Percentiles rank a stretch among this genome's conserved stretches.
phyloP scores from a whole-genome alignment of 345 rosid genomes.

The Kandelia obovata region DNA sequence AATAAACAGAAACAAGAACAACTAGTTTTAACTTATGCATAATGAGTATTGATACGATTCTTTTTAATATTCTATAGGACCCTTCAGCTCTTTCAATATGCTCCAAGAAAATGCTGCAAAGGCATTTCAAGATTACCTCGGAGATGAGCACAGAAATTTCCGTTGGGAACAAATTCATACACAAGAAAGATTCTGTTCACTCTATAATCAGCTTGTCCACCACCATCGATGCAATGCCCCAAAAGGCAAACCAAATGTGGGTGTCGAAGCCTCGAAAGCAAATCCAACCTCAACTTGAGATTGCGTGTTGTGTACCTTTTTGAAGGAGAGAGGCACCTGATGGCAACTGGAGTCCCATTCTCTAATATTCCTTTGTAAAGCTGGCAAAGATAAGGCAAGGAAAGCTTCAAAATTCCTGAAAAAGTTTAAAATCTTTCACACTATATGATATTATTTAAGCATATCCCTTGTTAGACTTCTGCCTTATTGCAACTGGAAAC shows the following conservation, averaged over 20 bases:
- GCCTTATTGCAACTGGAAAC: no score
- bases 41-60: no score
- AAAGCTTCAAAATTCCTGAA: neutral
- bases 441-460: no score
- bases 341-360: slow-evolving; percentile 42
- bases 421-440: neutral
- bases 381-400: slow-evolving; percentile 18
- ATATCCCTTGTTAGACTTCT: neutral
- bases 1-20: neutral
- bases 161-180: slow-evolving; percentile 39
- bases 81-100: no score
- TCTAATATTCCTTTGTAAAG: slow-evolving; percentile 44
- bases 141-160: slow-evolving; percentile 42
- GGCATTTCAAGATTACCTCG: slow-evolving; percentile 32
- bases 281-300: slow-evolving; percentile 45
- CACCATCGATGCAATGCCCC: slow-evolving; percentile 50
- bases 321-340: slow-evolving; percentile 45
- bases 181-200: slow-evolving; percentile 41
- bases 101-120: neutral
- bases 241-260: slow-evolving; percentile 51
- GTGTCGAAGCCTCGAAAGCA: slow-evolving; percentile 50
- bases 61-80: no score
- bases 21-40: no score
- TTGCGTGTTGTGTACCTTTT: slow-evolving; percentile 42
- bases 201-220: slow-evolving; percentile 33